Conservation (phyloP, 2,329 filamentous ascomycete species). For the Arachnomyces sp. region DNA sequence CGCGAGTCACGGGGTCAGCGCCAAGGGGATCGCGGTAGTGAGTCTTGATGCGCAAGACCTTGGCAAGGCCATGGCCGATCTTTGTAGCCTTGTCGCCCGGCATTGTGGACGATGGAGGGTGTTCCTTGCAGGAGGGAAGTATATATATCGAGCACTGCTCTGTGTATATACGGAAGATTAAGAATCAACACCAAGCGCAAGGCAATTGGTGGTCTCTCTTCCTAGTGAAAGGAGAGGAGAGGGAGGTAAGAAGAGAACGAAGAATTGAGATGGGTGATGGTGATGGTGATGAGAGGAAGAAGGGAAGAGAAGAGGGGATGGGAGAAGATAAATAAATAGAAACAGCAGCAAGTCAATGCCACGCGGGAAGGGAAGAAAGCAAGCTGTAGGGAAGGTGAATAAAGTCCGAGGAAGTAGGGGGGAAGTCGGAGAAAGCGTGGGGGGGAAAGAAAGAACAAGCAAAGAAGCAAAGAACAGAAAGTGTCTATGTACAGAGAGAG, state of each 20-base stretch:
- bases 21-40: constrained; percentile 53
- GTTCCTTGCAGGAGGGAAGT: neutral
- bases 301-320: constrained; percentile 22
- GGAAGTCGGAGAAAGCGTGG: no score
- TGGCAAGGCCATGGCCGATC: constrained; percentile 66
- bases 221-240: neutral
- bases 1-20: constrained; percentile 58
- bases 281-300: no score
- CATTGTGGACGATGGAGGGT: constrained; percentile 3
- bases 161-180: no score
- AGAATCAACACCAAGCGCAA: neutral
- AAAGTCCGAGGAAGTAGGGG: no score
- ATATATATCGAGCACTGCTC: no score
- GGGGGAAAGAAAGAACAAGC: no score
- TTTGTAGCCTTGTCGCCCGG: constrained; percentile 28
- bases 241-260: constrained; percentile 4
- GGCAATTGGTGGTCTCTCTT: neutral
- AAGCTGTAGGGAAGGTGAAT: no score
- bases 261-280: no score
- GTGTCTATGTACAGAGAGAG: constrained; percentile 11
- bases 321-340: no score
- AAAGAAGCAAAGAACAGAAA: neutral
- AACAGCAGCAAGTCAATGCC: no score
- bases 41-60: constrained; percentile 73
- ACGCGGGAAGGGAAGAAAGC: no score